Evolutionary conservation across 257 asterid genomes (phyloP), one percentile per base, ranked within the genome.

Genomic region (Petrea volubilis): DNA sequence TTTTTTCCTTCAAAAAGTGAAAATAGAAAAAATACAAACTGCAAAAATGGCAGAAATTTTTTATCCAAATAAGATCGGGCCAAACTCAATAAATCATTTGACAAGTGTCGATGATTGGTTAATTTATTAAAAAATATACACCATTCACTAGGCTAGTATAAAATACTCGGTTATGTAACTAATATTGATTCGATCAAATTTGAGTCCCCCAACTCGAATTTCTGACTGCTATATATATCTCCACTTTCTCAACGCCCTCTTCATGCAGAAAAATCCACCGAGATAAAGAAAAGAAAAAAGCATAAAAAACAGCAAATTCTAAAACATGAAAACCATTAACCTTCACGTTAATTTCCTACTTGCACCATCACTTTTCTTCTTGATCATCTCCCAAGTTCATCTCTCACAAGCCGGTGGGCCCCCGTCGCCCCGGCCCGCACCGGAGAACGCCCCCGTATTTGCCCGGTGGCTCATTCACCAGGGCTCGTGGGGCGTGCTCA

Each of bases 401-500:
- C 0, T 9, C 51, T 49, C 71, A 18, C 29, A 29, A 7, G 50
- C 20, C 49, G 9, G 36, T 12, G 28, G 41, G 53, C 43, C 28
- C 5, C 0, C 10, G 12, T 6, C 41, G 3, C 0, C 62, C 40
- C 29, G 73, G 6, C 64, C 74, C 20, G 65, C 40, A 10, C 56
- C 67, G 8, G 68, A 70, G 7, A 13, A 44, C 6, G 75, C 38
- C 49, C 64, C 70, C 0, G 9, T 11, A 2, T 74, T 67, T 9
- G 75, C 67, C 36, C 75, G 75, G 20, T 68, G 79, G 79, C 23
- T 75, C n/a, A 71, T 75, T 10, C 12, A 15, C 15, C 66, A 60
- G 25, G 53, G 75, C 41, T 68, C 71, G 6, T 75, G 75, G 71
- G 79, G 79, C 5, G 70, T 68, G 9, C 74, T 75, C 29, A 36